Conservation (phyloP, 768 basidiomycete genomes). For the Pisolithus orientalis region DNA sequence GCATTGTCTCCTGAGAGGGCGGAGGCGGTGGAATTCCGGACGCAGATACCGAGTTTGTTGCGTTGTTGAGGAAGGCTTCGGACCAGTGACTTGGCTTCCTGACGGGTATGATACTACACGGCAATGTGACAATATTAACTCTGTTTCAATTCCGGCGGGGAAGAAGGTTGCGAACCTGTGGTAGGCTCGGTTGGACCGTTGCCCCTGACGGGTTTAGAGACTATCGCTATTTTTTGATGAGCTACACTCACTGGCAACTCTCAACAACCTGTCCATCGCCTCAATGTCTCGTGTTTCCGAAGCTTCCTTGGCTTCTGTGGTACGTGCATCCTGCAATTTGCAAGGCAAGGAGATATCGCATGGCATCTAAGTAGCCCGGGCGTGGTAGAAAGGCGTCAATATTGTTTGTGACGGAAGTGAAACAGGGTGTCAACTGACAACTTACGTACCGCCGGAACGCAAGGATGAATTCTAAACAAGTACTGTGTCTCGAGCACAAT, state of each 20-base stretch:
- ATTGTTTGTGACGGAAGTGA: too few relatives aligned
- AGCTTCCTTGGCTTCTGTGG: constrained; percentile 16
- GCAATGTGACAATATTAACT: constrained; percentile 4
- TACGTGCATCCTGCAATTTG: background rate
- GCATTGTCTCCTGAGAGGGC: constrained; percentile 19
- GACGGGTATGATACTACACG: constrained; percentile 46
- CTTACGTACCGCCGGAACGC: too few relatives aligned
- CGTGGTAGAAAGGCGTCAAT: background rate
- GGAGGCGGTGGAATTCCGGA: constrained; percentile 10
- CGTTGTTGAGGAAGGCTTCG: constrained; percentile 9
- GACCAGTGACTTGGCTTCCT: background rate
- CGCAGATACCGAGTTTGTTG: constrained; percentile 18
- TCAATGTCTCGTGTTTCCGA: constrained; percentile 56
- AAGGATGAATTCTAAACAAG: background rate
- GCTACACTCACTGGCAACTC: constrained; percentile 45
- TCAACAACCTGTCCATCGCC: constrained; percentile 51
- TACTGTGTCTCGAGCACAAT: constrained; percentile 28
- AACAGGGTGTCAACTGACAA: too few relatives aligned
- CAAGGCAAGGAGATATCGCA: background rate
- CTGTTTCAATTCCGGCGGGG: background rate
- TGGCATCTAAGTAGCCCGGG: background rate
- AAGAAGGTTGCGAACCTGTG: constrained; percentile 2
- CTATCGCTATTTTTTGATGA: background rate
- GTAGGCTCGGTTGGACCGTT: constrained; percentile 47
- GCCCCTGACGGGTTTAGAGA: constrained; percentile 21